Base-by-base conservation (phyloP, 139 green algal species). In the Coccomyxa sp. region DNA sequence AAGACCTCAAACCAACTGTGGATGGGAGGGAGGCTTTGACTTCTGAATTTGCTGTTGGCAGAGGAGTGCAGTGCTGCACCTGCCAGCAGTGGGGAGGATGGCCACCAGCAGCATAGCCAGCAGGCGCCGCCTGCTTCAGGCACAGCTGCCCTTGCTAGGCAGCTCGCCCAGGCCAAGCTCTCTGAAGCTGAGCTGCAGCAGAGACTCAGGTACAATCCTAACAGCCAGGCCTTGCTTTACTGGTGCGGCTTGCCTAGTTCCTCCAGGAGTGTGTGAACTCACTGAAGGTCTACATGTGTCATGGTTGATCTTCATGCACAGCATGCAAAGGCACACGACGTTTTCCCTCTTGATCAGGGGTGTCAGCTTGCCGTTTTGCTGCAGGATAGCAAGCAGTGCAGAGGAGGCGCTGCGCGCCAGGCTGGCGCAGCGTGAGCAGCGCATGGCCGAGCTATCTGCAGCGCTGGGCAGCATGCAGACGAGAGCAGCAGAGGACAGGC, bases 151-250 rank as follows among this genome's bases (percentile, higher is more conserved):
- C 77, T 94, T 55, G 88, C 85, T 0, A 55, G 81, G 27, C 83
- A 93, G 84, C 82, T 94, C 24, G 85, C 92, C 29, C 79, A 88
- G 1, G 77, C 87, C 22, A 89, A 91, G 83, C 79, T 93, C 78
- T 82, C 87, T 0, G 84, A 90, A 75, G 88, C 87, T 33, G 88
- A 93, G 82, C 36, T 81, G 71, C 81, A 87, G 81, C 80, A 82
- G 10, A 91, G 89, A 81, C 82, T 92, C 73, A 73, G 86, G 1
- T 87, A 31, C n/a, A n/a, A n/a, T n/a, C n/a, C n/a, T 18, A 64
- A 22, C 2, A 64, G 50, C 50, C 44, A 31, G 22, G 3, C 50
- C 27, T 64, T 6, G 18, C 50, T 22, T 31, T 22, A 64, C 18
- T 31, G 22, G 50, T 4, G 50, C 22, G 50, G 50, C 50, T 31